Evolutionary conservation across 2,329 filamentous ascomycete species (phyloP), one percentile per base, ranked within the genome.

Genomic region (Claviceps sp.): DNA sequence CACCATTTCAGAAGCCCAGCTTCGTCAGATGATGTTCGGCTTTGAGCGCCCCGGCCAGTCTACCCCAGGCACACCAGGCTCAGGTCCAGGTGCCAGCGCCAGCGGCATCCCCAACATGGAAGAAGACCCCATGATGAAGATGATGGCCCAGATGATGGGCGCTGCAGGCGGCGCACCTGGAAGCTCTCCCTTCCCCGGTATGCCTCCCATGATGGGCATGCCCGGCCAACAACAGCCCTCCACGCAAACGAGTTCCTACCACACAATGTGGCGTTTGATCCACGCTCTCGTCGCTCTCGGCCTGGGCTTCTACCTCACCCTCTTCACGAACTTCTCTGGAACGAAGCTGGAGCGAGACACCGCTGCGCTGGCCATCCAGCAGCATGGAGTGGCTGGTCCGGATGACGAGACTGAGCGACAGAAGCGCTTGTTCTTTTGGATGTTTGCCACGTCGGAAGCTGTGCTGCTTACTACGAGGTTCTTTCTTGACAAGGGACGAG

Each of bases 381-480:
- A 58, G 40, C 55, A 57, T 39, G 29, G 29, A 34, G 58, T 62
- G 13, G 57, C 53, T 8, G 51, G 29, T 34, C 29, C 55, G 14
- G 63, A 61, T 45, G 56, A 61, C 13, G 63, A 64, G 42, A 54
- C 62, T 22, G 64, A 67, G 53, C 63, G 58, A 47, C 64, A 61
- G 44, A 66, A 62, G 56, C 60, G 55, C 46, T 49, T 68, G 22
- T 83, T 89, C 67, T 89, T 91, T 66, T 88, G 82, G 71, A 76
- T 86, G n/a, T 93, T 91, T 63, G 83, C 85, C 5, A 88, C 86
- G 0, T 82, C 80, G 36, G 86, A 93, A 69, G 75, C 87, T 11
- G 64, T 87, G 50, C 71, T 91, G 56, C 79, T 91, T 56, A 84
- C 80, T 1, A 82, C 78, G 34, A 74, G 86, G 23, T 86, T 84